Evolutionary conservation across 2,329 filamentous ascomycete species (phyloP).

Genomic region (Pseudonectria buxi): DNA sequence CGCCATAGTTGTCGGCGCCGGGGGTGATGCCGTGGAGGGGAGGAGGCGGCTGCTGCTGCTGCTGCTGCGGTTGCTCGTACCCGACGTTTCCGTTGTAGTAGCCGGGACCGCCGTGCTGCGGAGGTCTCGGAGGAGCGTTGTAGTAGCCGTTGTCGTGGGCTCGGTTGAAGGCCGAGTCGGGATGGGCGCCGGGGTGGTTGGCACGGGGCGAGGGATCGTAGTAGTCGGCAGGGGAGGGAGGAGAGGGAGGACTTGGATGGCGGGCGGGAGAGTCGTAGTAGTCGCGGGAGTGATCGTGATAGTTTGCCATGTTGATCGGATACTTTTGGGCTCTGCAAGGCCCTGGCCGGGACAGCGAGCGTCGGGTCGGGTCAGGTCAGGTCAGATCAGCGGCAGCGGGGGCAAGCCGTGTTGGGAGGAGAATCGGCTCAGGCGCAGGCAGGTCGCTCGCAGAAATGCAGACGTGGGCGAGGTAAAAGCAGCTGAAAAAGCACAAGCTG

Average conservation of each 20-base stretch:
- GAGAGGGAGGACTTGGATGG: constrained; percentile 14
- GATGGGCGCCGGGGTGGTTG: constrained; percentile 17
- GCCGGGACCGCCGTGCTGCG: constrained; percentile 14
- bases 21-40: constrained; percentile 42
- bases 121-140: constrained; percentile 3
- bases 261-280: constrained; percentile 17
- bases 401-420: too few relatives aligned
- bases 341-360: too few relatives aligned
- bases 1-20: constrained; percentile 61
- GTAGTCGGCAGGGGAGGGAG: constrained; percentile 16
- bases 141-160: not conserved
- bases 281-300: constrained; percentile 5
- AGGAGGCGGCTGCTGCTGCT: constrained; percentile 18
- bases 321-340: too few relatives aligned
- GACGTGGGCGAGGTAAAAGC: too few relatives aligned
- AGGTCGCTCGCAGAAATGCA: too few relatives aligned
- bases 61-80: constrained; percentile 15
- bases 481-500: too few relatives aligned
- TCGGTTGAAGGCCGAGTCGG: constrained; percentile 17
- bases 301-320: too few relatives aligned
- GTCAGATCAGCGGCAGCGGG: too few relatives aligned
- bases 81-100: constrained; percentile 14
- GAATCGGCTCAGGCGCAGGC: too few relatives aligned
- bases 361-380: too few relatives aligned
- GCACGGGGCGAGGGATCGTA: constrained; percentile 16